phyloP scores from a whole-genome alignment of 768 basidiomycete genomes.

The Tephrocybe sp. region DNA sequence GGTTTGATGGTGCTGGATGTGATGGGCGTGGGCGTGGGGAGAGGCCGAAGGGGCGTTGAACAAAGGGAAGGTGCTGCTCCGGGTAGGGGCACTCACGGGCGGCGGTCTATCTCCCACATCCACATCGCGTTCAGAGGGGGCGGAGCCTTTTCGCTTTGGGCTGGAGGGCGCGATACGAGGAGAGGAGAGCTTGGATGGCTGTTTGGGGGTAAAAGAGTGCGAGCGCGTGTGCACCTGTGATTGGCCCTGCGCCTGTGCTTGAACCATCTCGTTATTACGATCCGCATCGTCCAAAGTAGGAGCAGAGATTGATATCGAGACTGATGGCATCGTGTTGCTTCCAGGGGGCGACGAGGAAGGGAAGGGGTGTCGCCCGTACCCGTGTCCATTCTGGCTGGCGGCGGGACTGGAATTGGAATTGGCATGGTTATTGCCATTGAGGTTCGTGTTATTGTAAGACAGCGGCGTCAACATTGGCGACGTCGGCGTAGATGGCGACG shows the following conservation, averaged over 20 bases:
- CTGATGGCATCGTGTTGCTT: constrained; percentile 32
- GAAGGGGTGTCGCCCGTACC: constrained; percentile 29
- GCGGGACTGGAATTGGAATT: no score
- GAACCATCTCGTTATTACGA: constrained; percentile 19
- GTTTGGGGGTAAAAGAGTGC: constrained; percentile 70
- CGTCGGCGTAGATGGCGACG: constrained; percentile 35
- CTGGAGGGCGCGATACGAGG: constrained; percentile 52
- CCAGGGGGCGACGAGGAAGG: constrained; percentile 34
- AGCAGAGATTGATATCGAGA: constrained; percentile 51
- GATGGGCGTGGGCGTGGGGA: neutral
- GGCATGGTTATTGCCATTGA: no score
- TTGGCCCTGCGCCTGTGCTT: neutral
- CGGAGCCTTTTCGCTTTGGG: constrained; percentile 59
- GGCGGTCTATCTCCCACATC: constrained; percentile 15
- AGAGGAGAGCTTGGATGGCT: constrained; percentile 66
- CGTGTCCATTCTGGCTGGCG: no score
- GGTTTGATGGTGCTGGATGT: neutral
- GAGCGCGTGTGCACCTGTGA: constrained; percentile 57
- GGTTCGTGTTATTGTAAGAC: no score
- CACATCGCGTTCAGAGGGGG: constrained; percentile 37
- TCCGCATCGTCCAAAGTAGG: constrained; percentile 35
- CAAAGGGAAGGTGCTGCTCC: constrained; percentile 17
- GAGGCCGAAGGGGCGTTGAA: constrained; percentile 9
- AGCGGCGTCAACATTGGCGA: constrained; percentile 27
- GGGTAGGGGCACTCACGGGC: neutral